These are phyloP conservation scores for Globisporangium emineosum DNA, from an alignment of 352 stramenopile genomes.

Conservation along the genomic window DNA sequence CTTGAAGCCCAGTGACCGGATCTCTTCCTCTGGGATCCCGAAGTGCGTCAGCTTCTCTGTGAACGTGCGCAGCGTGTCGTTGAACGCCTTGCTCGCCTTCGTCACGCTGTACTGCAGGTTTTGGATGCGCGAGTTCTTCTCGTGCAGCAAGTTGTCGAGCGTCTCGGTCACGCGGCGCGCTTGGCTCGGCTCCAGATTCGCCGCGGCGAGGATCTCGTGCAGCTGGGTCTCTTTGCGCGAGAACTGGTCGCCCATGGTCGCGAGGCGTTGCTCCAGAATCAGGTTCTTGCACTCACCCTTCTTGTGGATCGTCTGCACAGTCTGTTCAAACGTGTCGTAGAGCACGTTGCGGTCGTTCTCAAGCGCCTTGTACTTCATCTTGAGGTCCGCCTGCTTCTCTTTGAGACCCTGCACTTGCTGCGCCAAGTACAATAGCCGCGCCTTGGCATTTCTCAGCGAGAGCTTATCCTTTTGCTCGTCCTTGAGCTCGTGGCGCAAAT, in stretches of 20 bases:
- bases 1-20: constrained; percentile 64
- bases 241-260: constrained; percentile 69
- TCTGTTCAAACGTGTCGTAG: constrained; percentile 90
- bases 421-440: constrained; percentile 73
- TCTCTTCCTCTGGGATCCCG: constrained; percentile 73
- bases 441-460: constrained; percentile 86
- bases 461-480: constrained; percentile 92
- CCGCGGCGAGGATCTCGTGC: constrained; percentile 66
- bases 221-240: constrained; percentile 70
- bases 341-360: constrained; percentile 87
- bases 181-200: constrained; percentile 70
- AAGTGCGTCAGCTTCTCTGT: constrained; percentile 61
- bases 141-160: constrained; percentile 58
- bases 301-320: constrained; percentile 86
- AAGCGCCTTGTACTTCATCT: constrained; percentile 65
- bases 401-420: constrained; percentile 69
- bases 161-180: constrained; percentile 66
- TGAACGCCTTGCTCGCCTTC: constrained; percentile 78
- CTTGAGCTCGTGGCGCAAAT: constrained; percentile 86
- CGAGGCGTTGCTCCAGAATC: constrained; percentile 81
- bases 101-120: constrained; percentile 61
- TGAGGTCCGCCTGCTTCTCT: constrained; percentile 61
- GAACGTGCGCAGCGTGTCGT: constrained; percentile 73
- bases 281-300: constrained; percentile 91
- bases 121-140: constrained; percentile 55